These are phyloP conservation scores for Dipodascus albidus DNA, from an alignment of 805 yeast species.

Conservation along the genomic window DNA sequence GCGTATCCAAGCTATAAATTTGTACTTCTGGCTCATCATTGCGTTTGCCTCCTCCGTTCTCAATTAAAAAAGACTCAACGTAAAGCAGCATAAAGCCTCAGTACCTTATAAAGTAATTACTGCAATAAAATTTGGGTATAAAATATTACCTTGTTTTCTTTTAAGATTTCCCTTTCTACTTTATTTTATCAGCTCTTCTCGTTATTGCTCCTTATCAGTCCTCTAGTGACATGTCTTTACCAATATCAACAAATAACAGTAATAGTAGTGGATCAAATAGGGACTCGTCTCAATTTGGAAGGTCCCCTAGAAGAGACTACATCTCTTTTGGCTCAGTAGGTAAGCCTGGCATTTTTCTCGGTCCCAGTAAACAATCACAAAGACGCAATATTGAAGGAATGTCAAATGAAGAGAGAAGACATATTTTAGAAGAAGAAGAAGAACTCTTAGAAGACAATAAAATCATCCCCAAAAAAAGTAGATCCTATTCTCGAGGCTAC, in stretches of 20 bases:
- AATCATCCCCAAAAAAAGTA: neutral
- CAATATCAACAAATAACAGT: neutral
- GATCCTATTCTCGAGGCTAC: neutral
- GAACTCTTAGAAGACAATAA: neutral
- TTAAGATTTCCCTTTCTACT: neutral
- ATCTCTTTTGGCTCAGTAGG: slow-evolving; percentile 3
- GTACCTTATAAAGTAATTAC: neutral
- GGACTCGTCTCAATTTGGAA: neutral
- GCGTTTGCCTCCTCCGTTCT: no score
- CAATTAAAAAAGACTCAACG: no score
- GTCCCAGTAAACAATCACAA: neutral
- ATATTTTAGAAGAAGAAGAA: neutral
- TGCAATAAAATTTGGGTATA: neutral
- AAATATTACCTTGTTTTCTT: neutral
- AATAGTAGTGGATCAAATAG: neutral
- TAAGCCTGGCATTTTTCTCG: slow-evolving; percentile 1
- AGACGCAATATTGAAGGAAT: neutral
- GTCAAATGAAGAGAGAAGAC: neutral
- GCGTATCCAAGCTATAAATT: no score
- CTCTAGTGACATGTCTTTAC: no score
- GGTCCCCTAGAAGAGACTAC: neutral
- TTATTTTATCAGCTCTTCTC: neutral
- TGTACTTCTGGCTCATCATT: no score
- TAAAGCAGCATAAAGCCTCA: neutral
- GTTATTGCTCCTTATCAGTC: neutral